Evolutionary conservation across 495 filamentous ascomycete species (phyloP).

Genomic region (Paragyromitra xinjiangensis): DNA sequence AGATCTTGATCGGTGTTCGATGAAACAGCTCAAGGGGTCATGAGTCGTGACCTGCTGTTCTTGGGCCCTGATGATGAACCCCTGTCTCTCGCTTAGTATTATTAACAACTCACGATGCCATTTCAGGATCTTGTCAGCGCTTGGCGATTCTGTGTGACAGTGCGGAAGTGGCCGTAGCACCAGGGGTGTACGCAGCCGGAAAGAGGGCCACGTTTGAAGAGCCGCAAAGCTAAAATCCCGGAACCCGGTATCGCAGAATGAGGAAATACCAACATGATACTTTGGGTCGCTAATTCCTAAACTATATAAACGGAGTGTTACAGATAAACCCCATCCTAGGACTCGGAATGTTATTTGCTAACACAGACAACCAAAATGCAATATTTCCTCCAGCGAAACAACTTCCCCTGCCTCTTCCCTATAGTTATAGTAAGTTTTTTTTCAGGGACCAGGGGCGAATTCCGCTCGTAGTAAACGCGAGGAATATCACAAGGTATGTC

Average conservation of each 20-base stretch:
- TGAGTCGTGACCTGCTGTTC: slow-evolving; percentile 7
- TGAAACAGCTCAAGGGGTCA: neutral
- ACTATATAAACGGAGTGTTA: neutral
- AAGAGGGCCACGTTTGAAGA: neutral
- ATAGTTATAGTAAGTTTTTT: neutral
- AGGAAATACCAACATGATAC: neutral
- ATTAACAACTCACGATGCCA: neutral
- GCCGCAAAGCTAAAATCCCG: neutral
- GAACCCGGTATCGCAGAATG: neutral
- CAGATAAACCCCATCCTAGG: neutral
- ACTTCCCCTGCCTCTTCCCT: neutral
- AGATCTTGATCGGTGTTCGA: neutral
- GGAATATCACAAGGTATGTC: too few species aligned
- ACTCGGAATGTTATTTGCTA: neutral
- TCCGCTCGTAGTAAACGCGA: too few species aligned
- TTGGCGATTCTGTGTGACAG: neutral
- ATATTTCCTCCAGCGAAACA: neutral
- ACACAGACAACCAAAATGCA: neutral
- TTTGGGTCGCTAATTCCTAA: slow-evolving; percentile 1
- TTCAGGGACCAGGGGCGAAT: too few species aligned
- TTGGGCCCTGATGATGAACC: neutral
- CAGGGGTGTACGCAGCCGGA: neutral
- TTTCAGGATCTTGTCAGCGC: neutral
- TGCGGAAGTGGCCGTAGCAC: neutral
- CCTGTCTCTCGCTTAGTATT: slow-evolving; percentile 21